Evolutionary conservation across 2,329 filamentous ascomycete genomes (phyloP).

Genomic region (Fusarium sp.): DNA sequence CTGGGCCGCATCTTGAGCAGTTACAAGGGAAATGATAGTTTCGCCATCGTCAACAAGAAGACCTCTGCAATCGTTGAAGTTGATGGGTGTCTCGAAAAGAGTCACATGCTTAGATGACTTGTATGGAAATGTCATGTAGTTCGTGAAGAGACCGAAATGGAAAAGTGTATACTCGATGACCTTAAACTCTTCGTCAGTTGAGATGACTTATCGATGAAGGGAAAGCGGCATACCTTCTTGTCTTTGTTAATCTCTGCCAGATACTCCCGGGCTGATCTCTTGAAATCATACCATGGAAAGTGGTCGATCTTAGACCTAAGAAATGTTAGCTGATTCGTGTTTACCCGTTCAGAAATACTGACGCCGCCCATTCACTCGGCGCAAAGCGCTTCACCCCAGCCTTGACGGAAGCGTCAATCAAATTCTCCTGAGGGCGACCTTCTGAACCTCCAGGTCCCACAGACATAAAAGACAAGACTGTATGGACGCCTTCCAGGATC

Average conservation of each 20-base stretch:
- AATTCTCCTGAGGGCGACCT: slow-evolving; percentile 49
- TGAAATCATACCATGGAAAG: slow-evolving; percentile 49
- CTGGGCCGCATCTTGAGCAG: slow-evolving; percentile 57
- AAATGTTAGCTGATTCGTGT: neutral
- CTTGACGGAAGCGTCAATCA: slow-evolving; percentile 68
- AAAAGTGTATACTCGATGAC: slow-evolving; percentile 69
- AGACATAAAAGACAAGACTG: slow-evolving; percentile 65
- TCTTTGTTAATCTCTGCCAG: slow-evolving; percentile 64
- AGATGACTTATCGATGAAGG: fast-evolving
- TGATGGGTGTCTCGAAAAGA: slow-evolving; percentile 54
- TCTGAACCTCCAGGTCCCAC: slow-evolving; percentile 47
- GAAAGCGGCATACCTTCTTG: slow-evolving; percentile 51
- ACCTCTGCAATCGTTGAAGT: slow-evolving; percentile 58
- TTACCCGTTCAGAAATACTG: neutral
- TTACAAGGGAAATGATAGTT: slow-evolving; percentile 60
- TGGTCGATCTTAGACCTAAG: slow-evolving; percentile 24
- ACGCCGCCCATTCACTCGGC: slow-evolving; percentile 69
- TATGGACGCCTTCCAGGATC: slow-evolving; percentile 61
- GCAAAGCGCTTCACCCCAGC: slow-evolving; percentile 72
- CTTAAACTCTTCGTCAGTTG: slow-evolving; percentile 44
- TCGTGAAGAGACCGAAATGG: slow-evolving; percentile 65
- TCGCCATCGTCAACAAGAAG: slow-evolving; percentile 59
- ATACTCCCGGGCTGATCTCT: slow-evolving; percentile 63
- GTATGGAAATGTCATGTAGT: slow-evolving; percentile 67
- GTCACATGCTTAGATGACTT: slow-evolving; percentile 60